A percentile compares a stretch with the other conserved stretches of the same genome.
Evolutionary conservation across 768 basidiomycete species (phyloP).

Genomic region (Lentinula sp.): DNA sequence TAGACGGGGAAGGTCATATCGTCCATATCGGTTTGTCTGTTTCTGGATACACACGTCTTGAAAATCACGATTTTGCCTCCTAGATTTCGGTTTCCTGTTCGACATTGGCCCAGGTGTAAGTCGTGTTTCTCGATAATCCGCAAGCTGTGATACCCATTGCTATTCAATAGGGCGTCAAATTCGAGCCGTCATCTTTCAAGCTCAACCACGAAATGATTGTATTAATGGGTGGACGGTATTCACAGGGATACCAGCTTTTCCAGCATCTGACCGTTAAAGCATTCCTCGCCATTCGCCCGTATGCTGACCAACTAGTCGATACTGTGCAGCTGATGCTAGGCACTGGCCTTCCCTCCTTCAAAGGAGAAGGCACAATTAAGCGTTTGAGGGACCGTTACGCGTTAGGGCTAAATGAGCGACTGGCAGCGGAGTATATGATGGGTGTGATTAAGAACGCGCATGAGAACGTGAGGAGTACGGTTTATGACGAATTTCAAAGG

Average conservation of each 20-base stretch:
- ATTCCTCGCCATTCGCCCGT: constrained; percentile 94
- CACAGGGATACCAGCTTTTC: constrained; percentile 93
- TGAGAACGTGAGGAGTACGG: constrained; percentile 89
- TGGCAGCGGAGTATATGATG: constrained; percentile 94
- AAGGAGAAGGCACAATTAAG: constrained; percentile 89
- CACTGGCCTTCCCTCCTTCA: constrained; percentile 93
- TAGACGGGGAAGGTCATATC: constrained; percentile 96
- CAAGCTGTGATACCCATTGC: constrained; percentile 7
- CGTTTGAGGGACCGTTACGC: constrained; percentile 85
- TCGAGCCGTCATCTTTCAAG: constrained; percentile 97
- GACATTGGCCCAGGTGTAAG: constrained; percentile 87
- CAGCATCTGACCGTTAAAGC: constrained; percentile 92
- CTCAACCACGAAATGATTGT: constrained; percentile 98
- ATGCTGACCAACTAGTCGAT: constrained; percentile 84
- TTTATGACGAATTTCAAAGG: constrained; percentile 94
- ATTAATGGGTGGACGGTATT: constrained; percentile 92
- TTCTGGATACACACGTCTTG: background rate
- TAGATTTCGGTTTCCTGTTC: constrained; percentile 93
- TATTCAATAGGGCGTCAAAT: constrained; percentile 84
- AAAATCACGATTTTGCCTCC: background rate
- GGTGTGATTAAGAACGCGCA: constrained; percentile 85
- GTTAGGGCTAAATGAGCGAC: constrained; percentile 74
- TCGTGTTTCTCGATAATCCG: constrained; percentile 5
- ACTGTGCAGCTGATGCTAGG: constrained; percentile 92
- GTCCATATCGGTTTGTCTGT: constrained; percentile 77